A percentile compares a stretch with the other conserved stretches of the same genome.
phyloP scores from a whole-genome alignment of 2,329 filamentous ascomycete species.

The Monilinia vaccinii-corymbosi region DNA sequence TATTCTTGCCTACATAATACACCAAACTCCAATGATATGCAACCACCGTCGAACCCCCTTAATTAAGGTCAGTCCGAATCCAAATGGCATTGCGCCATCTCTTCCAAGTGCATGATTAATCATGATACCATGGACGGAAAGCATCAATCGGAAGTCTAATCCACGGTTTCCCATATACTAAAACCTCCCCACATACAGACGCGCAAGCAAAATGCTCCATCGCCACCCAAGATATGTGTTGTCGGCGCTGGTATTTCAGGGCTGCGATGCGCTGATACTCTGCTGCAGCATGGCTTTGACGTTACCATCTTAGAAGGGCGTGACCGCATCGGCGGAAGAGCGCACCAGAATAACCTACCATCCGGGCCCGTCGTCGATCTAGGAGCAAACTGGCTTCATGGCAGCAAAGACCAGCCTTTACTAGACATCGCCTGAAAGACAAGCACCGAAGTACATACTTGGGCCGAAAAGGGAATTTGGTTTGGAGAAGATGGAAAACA shows the following conservation, averaged over 20 bases:
- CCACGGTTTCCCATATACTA: background rate
- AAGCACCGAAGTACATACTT: conserved; percentile 36
- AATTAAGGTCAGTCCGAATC: background rate
- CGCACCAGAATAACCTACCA: conserved; percentile 21
- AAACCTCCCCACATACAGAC: background rate
- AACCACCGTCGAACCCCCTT: background rate
- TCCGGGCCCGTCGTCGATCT: conserved; percentile 24
- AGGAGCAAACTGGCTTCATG: conserved; percentile 29
- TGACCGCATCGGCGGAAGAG: conserved; percentile 42
- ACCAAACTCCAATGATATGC: background rate
- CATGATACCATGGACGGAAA: background rate
- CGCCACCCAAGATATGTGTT: conserved; percentile 30
- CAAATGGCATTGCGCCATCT: background rate
- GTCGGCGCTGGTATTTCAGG: conserved; percentile 50
- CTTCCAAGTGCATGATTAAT: background rate
- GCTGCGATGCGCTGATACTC: conserved; percentile 45
- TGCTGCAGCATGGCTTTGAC: conserved; percentile 42
- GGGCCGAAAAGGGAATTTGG: conserved; percentile 36
- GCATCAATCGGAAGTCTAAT: too few species aligned
- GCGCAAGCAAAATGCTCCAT: background rate
- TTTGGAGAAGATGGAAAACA: conserved; percentile 36
- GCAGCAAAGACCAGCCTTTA: conserved; percentile 38
- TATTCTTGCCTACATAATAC: conserved; percentile 7
- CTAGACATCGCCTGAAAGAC: conserved; percentile 42
- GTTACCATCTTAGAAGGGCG: conserved; percentile 51